Base-by-base conservation (phyloP, 805 yeast species). In the Candida yuanshanica region DNA sequence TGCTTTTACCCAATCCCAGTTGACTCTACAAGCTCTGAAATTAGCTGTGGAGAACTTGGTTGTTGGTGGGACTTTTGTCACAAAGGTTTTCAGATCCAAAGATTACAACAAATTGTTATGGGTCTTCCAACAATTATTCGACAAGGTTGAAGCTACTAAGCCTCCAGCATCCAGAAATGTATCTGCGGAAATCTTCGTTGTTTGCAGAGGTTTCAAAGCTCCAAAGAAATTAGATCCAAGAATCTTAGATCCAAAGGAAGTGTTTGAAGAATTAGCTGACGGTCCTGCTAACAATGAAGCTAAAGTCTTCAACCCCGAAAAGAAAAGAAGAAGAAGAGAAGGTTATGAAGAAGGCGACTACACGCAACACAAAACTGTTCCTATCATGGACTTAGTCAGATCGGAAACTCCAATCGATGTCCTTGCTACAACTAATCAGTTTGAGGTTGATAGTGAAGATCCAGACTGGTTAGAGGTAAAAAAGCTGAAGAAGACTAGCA, bases 131-230 rank as follows among this genome's bases (percentile, higher is more conserved):
- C 99, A 93, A 64, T 71, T 93, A 42, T 93, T 93, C 59, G 96
- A 89, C 40, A 90, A 84, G 59, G 98, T 93, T 40, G 98, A 93
- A 64, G 99, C 99, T 16, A 93, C 99, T 0, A 93, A 93, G 60
- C 99, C 99, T 7, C 98, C 99, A 8, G 90, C 98, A 8, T 89
- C 97, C 29, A 90, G 99, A 81, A 89, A 88, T 64, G 99, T 93
- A 25, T 91, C 98, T 60, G 99, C 99, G 3, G 99, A 93, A 72
- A 93, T 93, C 57, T 93, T 93, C 59, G 99, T 93, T 36, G 97
- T 90, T 27, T 93, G 99, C 66, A 81, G 81, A 62, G 95, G 95
- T 11, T 93, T 85, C 70, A 91, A 90, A 63, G 96, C 98, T 12
- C 99, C 99, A 37, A 87, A 90, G 62, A 88, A 84, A 60, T 64